phyloP scores from a whole-genome alignment of 176 grass and related monocot species.

The Pharus latifolius region DNA sequence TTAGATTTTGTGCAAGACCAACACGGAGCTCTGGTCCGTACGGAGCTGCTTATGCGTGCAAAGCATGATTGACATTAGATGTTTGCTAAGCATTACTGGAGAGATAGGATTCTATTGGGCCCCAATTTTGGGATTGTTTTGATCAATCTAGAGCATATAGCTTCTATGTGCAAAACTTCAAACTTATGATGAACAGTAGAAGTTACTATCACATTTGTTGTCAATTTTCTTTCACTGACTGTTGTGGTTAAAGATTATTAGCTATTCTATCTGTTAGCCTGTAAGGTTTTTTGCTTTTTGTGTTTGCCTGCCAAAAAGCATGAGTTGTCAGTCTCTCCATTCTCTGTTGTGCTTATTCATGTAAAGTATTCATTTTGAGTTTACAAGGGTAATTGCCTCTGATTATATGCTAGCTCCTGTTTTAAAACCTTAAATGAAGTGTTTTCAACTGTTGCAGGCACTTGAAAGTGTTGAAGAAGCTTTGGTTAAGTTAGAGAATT shows the following conservation, averaged over 20 bases:
- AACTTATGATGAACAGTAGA: not conserved
- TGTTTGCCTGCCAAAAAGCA: not conserved
- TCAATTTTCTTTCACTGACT: not conserved
- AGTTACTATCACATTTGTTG: not conserved
- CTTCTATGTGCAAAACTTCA: not conserved
- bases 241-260: not conserved
- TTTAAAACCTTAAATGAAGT: not conserved
- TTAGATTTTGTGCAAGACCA: not conserved
- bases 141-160: not conserved
- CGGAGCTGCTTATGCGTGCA: not conserved
- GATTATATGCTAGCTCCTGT: not conserved
- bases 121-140: not conserved
- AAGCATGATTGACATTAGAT: not conserved
- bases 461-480: conserved; percentile 97
- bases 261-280: not conserved
- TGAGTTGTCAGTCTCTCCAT: not conserved
- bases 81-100: not conserved
- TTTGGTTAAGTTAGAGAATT: conserved; percentile 84
- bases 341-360: not conserved
- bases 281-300: too few relatives aligned
- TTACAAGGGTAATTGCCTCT: not conserved
- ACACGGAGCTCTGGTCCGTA: not conserved
- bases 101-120: not conserved
- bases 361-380: not conserved
- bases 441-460: conserved; percentile 52